Conservation (phyloP, 768 basidiomycete species). For the Termitomyces sp. region DNA sequence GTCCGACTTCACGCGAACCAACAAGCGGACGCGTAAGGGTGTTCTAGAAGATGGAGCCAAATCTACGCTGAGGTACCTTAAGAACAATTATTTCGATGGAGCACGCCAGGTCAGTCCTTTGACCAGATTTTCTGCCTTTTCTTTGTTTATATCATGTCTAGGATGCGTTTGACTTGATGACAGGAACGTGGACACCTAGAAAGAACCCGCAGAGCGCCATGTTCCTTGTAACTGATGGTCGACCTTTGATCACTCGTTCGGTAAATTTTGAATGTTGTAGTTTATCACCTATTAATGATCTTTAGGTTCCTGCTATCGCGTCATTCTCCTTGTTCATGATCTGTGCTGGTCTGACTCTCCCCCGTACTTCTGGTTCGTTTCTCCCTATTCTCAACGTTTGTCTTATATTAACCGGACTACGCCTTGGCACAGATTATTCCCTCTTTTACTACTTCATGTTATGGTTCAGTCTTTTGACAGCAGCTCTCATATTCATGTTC, state of each 20-base stretch:
- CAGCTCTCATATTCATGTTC: conserved; percentile 68
- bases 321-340: conserved; percentile 87
- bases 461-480: conserved; percentile 62
- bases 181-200: conserved; percentile 86
- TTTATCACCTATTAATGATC: conserved; percentile 1
- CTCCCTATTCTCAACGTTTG: not conserved
- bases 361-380: conserved; percentile 76
- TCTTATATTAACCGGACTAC: not conserved
- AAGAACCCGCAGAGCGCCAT: conserved; percentile 62
- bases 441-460: conserved; percentile 80
- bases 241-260: conserved; percentile 80
- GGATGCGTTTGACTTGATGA: conserved; percentile 94
- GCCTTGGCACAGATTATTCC: conserved; percentile 61
- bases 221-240: conserved; percentile 68
- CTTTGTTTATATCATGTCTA: conserved; percentile 22
- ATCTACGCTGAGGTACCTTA: conserved; percentile 77
- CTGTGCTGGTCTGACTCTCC: conserved; percentile 77
- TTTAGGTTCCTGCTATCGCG: conserved; percentile 78
- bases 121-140: not conserved
- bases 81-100: conserved; percentile 97
- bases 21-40: conserved; percentile 80
- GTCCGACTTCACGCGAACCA: conserved; percentile 94
- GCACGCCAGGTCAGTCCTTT: conserved; percentile 74
- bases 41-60: conserved; percentile 82
- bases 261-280: conserved; percentile 40